Percentiles rank a stretch among this genome's conserved stretches.
Evolutionary conservation across 2,329 filamentous ascomycete genomes (phyloP).

Genomic region (Thyridium curvatum): DNA sequence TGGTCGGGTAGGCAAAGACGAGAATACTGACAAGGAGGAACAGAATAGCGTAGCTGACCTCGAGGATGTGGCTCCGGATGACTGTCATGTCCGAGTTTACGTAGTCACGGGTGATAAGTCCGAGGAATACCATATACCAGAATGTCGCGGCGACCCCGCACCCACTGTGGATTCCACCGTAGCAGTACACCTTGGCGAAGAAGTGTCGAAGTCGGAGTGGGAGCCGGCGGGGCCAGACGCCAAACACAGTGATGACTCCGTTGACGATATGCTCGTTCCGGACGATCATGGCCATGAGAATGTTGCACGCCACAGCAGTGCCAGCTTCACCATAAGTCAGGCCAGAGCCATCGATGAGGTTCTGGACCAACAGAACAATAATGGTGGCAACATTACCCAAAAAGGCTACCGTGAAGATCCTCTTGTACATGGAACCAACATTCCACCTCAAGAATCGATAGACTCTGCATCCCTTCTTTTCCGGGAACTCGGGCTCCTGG

Average conservation of each 20-base stretch:
- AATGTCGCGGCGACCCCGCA: conserved; percentile 39
- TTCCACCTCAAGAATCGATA: conserved; percentile 21
- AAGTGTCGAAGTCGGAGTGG: conserved; percentile 38
- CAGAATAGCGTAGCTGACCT: conserved; percentile 20
- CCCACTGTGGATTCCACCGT: conserved; percentile 48
- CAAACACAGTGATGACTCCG: conserved; percentile 35
- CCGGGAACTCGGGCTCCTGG: conserved; percentile 3
- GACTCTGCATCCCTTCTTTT: conserved; percentile 12
- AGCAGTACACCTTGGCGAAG: conserved; percentile 44
- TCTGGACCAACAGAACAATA: conserved; percentile 7
- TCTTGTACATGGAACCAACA: conserved; percentile 27
- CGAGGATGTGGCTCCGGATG: conserved; percentile 15
- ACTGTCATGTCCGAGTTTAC: conserved; percentile 8
- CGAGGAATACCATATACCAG: conserved; percentile 35
- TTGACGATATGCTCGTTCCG: conserved; percentile 49
- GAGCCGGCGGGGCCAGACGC: conserved; percentile 14
- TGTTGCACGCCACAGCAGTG: conserved; percentile 26
- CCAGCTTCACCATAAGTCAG: conserved; percentile 13
- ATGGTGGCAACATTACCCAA: conserved; percentile 25
- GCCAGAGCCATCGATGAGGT: neutral
- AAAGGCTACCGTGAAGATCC: conserved; percentile 33
- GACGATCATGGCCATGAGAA: conserved; percentile 37
- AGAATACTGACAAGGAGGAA: conserved; percentile 18
- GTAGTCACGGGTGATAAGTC: conserved; percentile 23
- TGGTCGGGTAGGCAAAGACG: conserved; percentile 17